Evolutionary conservation across 805 yeast species (phyloP), one percentile per base, ranked within the genome.

Genomic region (Wickerhamiella alocasiicola): DNA sequence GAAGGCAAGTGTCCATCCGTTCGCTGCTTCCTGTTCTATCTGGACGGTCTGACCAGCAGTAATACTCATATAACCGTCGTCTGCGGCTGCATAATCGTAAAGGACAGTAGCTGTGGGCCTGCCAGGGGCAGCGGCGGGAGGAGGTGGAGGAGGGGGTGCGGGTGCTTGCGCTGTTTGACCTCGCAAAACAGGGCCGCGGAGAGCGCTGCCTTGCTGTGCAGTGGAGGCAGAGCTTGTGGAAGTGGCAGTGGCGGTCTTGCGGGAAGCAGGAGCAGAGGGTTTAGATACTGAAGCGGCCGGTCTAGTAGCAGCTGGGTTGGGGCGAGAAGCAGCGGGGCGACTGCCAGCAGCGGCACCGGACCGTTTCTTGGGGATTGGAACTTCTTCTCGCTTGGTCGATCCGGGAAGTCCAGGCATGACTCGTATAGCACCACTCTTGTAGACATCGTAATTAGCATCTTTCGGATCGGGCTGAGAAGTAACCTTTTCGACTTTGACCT

Each of bases 1-100:
- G 56, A 80, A 81, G 7, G 85, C 96, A 44, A 91, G 67, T 52
- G 94, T 88, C 99, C 99, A 91, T 13, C 95, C 95, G 46, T 82
- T 87, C 34, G 78, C 76, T 43, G 79, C 82, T 48, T 79, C 75
- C 54, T 72, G 78, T 2, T 76, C 63, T 25, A 91, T 74, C 46
- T 74, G 74, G 27, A 88, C 76, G 35, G 83, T 65, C 33, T 81
- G 81, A 44, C 81, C 95, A 52, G 79, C 81, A 5, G 68, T 62
- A 29, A 88, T 66, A 5, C 95, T 84, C 44, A 87, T 66, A 51
- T 78, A 85, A 6, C 91, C 77, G 1, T 94, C 78, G 13, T 88
- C 91, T 1, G 85, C 72, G 5, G 95, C 96, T 16, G 77, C 80
- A 60, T 81, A 88, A 51, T 85, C 95, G 56, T 81, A 88, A 28